Conservation (phyloP, 2,329 filamentous ascomycete genomes). For the Juglanconis sp. region DNA sequence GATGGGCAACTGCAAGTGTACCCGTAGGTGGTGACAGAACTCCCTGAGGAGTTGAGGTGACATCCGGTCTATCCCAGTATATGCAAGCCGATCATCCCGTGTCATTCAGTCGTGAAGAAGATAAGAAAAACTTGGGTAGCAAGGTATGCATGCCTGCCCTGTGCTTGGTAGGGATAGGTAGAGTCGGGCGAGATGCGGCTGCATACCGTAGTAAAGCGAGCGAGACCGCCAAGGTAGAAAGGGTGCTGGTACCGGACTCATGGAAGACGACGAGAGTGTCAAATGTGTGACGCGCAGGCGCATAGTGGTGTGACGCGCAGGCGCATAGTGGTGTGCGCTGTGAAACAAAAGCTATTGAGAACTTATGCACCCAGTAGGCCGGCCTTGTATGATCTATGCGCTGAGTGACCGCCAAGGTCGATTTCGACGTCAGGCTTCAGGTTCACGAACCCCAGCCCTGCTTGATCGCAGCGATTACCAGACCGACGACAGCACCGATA, state of each 20-base stretch:
- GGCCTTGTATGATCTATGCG: neutral
- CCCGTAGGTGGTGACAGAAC: neutral
- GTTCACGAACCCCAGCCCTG: conserved; percentile 41
- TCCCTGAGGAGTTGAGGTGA: neutral
- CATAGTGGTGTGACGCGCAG: neutral
- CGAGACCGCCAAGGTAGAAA: neutral
- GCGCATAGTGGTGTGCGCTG: neutral
- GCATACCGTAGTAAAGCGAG: neutral
- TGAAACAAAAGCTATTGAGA: no score
- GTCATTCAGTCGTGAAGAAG: conserved; percentile 1
- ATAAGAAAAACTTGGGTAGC: neutral
- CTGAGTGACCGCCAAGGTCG: neutral
- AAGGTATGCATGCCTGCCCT: neutral
- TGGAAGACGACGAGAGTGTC: neutral
- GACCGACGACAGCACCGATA: conserved; percentile 48
- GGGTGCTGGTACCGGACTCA: neutral
- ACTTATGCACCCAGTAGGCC: neutral
- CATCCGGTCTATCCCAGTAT: neutral
- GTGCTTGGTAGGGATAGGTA: neutral
- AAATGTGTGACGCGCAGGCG: neutral
- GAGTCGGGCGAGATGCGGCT: neutral
- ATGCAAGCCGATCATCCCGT: conserved; percentile 1
- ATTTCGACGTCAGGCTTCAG: conserved; percentile 2
- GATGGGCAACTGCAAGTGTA: neutral
- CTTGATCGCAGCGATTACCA: conserved; percentile 50